phyloP scores from a whole-genome alignment of 2,329 filamentous ascomycete genomes.

The Tolypocladium amazonense region DNA sequence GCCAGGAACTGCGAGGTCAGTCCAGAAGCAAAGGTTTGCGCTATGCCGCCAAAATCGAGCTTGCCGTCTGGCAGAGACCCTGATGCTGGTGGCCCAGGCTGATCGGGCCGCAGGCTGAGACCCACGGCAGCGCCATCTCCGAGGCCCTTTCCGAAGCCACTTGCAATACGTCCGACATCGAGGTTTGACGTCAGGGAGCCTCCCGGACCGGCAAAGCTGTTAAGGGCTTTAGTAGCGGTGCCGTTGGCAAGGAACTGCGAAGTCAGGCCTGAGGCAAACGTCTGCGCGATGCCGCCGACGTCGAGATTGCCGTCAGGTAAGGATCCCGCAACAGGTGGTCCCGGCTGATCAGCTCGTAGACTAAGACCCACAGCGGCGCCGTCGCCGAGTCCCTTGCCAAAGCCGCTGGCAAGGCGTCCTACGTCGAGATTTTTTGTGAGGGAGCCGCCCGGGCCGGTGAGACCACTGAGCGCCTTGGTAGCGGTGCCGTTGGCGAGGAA shows the following conservation, averaged over 20 bases:
- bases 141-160: conserved; percentile 1
- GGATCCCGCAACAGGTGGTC: neutral
- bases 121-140: conserved; percentile 3
- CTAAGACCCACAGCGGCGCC: neutral
- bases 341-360: neutral
- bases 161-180: neutral
- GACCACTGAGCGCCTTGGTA: conserved; percentile 10
- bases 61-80: neutral
- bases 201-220: neutral
- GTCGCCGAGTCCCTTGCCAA: neutral
- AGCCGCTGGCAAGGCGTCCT: neutral
- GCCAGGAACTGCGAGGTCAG: neutral
- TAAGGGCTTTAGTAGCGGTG: neutral
- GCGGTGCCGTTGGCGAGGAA: conserved; percentile 21
- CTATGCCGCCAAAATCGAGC: neutral
- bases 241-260: neutral
- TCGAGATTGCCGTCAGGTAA: neutral
- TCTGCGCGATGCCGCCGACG: conserved; percentile 4
- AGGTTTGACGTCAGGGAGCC: neutral
- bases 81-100: neutral
- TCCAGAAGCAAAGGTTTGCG: neutral
- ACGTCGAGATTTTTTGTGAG: neutral
- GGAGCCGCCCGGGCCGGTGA: neutral
- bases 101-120: neutral
- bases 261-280: neutral